phyloP scores from a whole-genome alignment of 1,284 basidiomycete genomes.

The Cutaneotrichosporon cavernicola region DNA sequence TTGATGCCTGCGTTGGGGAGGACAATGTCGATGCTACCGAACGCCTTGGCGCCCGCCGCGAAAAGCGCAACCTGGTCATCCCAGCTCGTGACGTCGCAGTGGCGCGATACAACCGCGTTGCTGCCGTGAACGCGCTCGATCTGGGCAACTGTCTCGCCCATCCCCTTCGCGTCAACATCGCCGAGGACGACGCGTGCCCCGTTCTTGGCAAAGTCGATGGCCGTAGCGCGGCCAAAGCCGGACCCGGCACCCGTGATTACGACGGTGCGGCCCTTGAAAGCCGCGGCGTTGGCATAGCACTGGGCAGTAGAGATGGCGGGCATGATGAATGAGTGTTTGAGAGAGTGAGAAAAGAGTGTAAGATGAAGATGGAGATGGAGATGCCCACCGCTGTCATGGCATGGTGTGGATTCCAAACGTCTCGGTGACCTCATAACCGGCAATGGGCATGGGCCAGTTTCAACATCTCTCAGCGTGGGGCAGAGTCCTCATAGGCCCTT shows the following conservation, averaged over 20 bases:
- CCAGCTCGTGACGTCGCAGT: conserved; percentile 29
- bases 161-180: conserved; percentile 18
- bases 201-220: conserved; percentile 21
- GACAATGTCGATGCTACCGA: conserved; percentile 25
- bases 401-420: neutral
- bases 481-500: neutral
- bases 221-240: conserved; percentile 25
- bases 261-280: conserved; percentile 34
- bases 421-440: neutral
- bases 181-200: conserved; percentile 26
- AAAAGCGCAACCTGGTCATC: conserved; percentile 28
- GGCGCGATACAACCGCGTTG: conserved; percentile 20
- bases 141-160: conserved; percentile 14
- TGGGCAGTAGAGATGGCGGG: conserved; percentile 18
- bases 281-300: conserved; percentile 34
- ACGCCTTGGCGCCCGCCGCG: conserved; percentile 14
- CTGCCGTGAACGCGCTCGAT: conserved; percentile 32
- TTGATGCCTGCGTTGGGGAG: conserved; percentile 25
- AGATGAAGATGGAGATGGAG: neutral
- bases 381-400: neutral
- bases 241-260: conserved; percentile 24
- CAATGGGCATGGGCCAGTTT: neutral
- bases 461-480: neutral
- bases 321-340: conserved; percentile 10
- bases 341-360: neutral